Base-by-base conservation (phyloP, 805 yeast genomes). In the Pichia exigua region DNA sequence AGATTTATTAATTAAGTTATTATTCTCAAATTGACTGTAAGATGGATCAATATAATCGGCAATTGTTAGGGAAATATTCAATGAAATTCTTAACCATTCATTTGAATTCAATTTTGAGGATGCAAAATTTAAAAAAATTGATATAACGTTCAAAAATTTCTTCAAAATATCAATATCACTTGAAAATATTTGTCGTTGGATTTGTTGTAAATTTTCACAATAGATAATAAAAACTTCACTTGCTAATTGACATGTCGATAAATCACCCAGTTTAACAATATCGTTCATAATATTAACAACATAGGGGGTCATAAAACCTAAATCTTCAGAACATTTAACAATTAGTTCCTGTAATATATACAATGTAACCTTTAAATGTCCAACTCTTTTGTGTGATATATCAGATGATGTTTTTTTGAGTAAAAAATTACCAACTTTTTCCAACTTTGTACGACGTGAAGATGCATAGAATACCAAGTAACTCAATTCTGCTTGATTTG, bases 401-500 rank as follows among this genome's bases (percentile, higher is more conserved):
- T 90, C 97, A 5, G 73, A 59, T 15, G 63, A 61, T 28, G 92
- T 80, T 64, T 81, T 83, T 59, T 75, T 78, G 48, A 77, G 76
- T 48, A 92, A 66, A 64, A 83, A 87, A 6, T 72, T 70, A 24
- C 89, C 85, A 21, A 92, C 96, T 62, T 92, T 92, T 59, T 87
- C 94, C 56, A 94, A 73, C 65, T 94, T 92, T 32, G 89, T 84
- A 50, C 97, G 75, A 60, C 97, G 75, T 4, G 97, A 85, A 42
- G 95, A 83, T 21, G 96, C 96, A 66, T 92, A 92, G 72, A 86
- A 92, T 32, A 92, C 70, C 58, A 92, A 74, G 64, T 90, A 89
- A 53, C 95, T 85, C 45, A 95, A 75, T 65, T 94, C 98, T 21
- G 95, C 88, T 2, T 95, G 82, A 65, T 92, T 91, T 17, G 99